Evolutionary conservation across 305 asterid genomes (phyloP).

Genomic region (Fraxinus sp.): DNA sequence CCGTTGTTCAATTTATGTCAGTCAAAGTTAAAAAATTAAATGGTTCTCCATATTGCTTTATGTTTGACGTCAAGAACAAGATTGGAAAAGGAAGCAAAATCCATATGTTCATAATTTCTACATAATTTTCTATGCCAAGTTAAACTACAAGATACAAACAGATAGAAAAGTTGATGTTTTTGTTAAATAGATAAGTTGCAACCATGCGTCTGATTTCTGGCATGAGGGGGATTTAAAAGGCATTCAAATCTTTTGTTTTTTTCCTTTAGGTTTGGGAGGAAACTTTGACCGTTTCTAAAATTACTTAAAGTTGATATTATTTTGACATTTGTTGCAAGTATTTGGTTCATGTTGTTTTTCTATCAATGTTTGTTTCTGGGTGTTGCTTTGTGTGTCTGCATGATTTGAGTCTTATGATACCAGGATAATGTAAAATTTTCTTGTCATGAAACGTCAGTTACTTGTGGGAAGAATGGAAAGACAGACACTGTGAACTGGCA

Average conservation of each 20-base stretch:
- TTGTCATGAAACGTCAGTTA: constrained; percentile 52
- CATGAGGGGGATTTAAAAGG: background rate
- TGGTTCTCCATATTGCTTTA: constrained; percentile 1
- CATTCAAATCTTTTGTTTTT: background rate
- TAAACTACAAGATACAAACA: background rate
- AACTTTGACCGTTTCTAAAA: background rate
- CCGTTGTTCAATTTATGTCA: background rate
- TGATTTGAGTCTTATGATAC: constrained; percentile 17
- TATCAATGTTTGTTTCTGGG: background rate
- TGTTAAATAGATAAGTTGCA: background rate
- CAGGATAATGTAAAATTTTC: constrained; percentile 22
- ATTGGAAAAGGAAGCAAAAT: constrained; percentile 1
- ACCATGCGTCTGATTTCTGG: background rate
- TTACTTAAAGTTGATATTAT: background rate
- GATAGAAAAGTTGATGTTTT: background rate
- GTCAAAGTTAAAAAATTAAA: background rate
- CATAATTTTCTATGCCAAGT: background rate
- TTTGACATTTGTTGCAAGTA: background rate
- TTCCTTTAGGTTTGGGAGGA: background rate
- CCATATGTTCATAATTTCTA: background rate
- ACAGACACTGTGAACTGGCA: constrained; percentile 37
- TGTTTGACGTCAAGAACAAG: constrained; percentile 13
- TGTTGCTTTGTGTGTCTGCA: constrained; percentile 11
- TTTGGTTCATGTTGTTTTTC: background rate
- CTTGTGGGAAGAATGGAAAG: constrained; percentile 83